Evolutionary conservation across 2,329 filamentous ascomycete genomes (phyloP).

Genomic region (Nothopassalora personata): DNA sequence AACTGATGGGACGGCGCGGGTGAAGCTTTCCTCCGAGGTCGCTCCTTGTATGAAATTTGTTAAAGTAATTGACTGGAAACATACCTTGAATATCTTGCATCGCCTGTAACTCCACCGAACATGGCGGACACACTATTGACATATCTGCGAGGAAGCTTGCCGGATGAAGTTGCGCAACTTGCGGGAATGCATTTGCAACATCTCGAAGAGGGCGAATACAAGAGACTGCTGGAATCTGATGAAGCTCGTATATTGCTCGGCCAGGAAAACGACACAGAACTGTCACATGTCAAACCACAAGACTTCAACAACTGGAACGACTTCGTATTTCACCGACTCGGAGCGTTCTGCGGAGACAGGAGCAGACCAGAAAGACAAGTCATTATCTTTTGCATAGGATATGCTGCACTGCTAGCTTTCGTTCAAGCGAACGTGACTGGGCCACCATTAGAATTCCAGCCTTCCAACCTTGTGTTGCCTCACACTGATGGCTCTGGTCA

Average conservation of each 20-base stretch:
- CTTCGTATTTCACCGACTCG: conserved; percentile 41
- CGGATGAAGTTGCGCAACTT: conserved; percentile 37
- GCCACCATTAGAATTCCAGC: conserved; percentile 62
- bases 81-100: background rate
- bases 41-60: background rate
- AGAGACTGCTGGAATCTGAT: conserved; percentile 34
- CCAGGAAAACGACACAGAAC: conserved; percentile 32
- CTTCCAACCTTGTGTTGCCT: conserved; percentile 48
- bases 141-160: conserved; percentile 39
- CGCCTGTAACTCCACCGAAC: conserved; percentile 2
- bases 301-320: conserved; percentile 42
- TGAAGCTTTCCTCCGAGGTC: background rate
- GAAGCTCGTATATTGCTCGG: conserved; percentile 41
- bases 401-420: conserved; percentile 71
- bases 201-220: conserved; percentile 41
- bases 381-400: conserved; percentile 52
- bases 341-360: conserved; percentile 34
- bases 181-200: conserved; percentile 35
- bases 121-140: conserved; percentile 41
- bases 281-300: conserved; percentile 28
- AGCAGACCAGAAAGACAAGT: conserved; percentile 37
- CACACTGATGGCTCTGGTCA: conserved; percentile 38
- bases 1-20: too few species aligned
- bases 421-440: conserved; percentile 85
- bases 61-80: background rate